A percentile compares a stretch with the other conserved stretches of the same genome.
phyloP scores from a whole-genome alignment of 2,329 filamentous ascomycete species.

The Macroventuria anomochaeta region DNA sequence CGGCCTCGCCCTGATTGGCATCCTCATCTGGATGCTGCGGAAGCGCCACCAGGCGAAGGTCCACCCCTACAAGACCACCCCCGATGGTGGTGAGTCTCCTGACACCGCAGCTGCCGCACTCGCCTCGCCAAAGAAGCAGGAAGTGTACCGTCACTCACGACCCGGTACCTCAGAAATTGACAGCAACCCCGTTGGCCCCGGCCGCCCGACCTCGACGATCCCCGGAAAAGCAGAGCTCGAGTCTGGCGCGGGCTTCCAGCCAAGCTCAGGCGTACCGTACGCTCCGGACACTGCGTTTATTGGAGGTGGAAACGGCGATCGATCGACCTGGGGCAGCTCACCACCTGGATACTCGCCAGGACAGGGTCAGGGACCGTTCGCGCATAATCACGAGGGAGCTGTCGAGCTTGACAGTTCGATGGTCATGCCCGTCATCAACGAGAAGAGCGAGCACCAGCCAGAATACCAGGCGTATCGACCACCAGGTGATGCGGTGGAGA shows the following conservation, averaged over 20 bases:
- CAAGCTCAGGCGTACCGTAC: constrained; percentile 31
- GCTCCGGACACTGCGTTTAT: constrained; percentile 41
- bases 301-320: constrained; percentile 36
- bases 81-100: constrained; percentile 23
- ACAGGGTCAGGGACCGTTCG: constrained; percentile 13
- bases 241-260: constrained; percentile 35
- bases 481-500: constrained; percentile 24
- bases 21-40: constrained; percentile 42
- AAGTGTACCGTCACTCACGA: constrained; percentile 23
- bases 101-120: constrained; percentile 33
- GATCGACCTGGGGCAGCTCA: constrained; percentile 35
- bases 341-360: constrained; percentile 42
- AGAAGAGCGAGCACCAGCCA: constrained; percentile 18
- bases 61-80: constrained; percentile 25
- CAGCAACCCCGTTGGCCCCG: constrained; percentile 37
- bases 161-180: constrained; percentile 38
- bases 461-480: constrained; percentile 40
- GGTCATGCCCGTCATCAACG: constrained; percentile 22
- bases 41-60: constrained; percentile 36
- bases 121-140: constrained; percentile 31
- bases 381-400: constrained; percentile 19
- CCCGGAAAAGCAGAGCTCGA: constrained; percentile 41
- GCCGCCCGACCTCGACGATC: constrained; percentile 35
- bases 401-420: constrained; percentile 30
- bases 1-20: constrained; percentile 37